Evolutionary conservation across 139 green algal species (phyloP), one percentile per base, ranked within the genome.

Genomic region (Nannochloris sp.): DNA sequence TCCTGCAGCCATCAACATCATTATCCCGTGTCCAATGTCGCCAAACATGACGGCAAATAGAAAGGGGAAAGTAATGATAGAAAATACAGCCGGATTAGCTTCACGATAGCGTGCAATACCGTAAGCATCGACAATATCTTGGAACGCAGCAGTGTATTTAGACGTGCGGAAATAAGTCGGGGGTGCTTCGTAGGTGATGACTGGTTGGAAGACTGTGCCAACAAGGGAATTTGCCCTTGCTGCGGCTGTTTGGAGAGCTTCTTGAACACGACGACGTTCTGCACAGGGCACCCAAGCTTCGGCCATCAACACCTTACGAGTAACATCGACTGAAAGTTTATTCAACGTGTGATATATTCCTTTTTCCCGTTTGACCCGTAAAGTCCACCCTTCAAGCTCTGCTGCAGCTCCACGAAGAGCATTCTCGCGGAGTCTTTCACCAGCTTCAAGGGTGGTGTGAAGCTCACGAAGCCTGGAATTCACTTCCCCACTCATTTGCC

Each of bases 31-130:
- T 2, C 92, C 93, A 45, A 98, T 73, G 72, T 99, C 93, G 8
- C 94, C 94, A 80, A 99, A 99, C 94, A 99, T 99, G 75, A 99
- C 85, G 19, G 94, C 90, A 65, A 99, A 99, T 13, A 99, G 80
- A 82, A 99, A 99, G 31, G 94, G 94, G 74, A 99, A 99, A 55
- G 94, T 99, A 42, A 96, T 79, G 55, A 98, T 95, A 62, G 94
- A 95, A 78, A 97, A 92, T 8, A 96, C 83, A 1, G 87, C 75
- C 1, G 94, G 94, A 81, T 99, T 99, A 29, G 83, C 88, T 75
- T 98, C 93, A 0, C 88, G 71, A 79, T 98, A 98, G 6, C 86
- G 77, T 0, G 90, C 93, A 30, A 98, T 81, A 57, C 94, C 94
- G 63, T 99, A 99, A 1, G 94, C 85, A 53, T 98, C 89, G 62